Conservation (phyloP, 441 rosid genomes). For the Erodium moschatum region DNA sequence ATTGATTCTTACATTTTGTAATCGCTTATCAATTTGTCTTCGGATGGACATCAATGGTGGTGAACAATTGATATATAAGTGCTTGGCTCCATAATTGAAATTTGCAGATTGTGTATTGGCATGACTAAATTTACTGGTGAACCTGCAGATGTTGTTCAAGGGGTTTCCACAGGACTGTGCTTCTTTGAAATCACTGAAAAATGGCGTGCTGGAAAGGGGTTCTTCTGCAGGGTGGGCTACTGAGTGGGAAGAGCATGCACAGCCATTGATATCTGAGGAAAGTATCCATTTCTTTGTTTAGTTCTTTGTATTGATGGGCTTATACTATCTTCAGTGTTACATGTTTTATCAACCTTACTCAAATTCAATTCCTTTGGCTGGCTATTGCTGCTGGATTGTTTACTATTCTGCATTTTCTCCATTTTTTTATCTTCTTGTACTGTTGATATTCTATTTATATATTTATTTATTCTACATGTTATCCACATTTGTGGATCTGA, state of each 20-base stretch:
- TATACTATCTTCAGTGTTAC: constrained; percentile 1
- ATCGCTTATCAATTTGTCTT: not conserved
- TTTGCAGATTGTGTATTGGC: not conserved
- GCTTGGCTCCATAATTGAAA: not conserved
- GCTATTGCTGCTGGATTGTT: constrained; percentile 7
- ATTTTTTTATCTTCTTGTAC: not conserved
- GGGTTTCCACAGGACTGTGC: constrained; percentile 68
- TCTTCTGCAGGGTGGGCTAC: constrained; percentile 72
- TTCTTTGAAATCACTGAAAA: constrained; percentile 48
- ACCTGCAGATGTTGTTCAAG: constrained; percentile 55
- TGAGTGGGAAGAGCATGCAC: constrained; percentile 89
- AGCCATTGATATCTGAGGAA: constrained; percentile 65
- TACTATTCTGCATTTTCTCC: not conserved
- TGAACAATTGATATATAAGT: not conserved
- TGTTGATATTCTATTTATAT: not conserved
- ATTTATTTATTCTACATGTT: not conserved
- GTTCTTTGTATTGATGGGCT: not conserved
- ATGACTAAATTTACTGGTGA: not conserved
- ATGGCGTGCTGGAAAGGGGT: constrained; percentile 56
- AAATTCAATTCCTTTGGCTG: not conserved
- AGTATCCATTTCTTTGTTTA: constrained; percentile 19
- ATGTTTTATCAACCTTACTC: not conserved
- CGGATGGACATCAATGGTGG: not conserved
- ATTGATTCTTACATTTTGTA: not conserved
- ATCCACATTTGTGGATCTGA: not conserved